phyloP scores from a whole-genome alignment of 768 basidiomycete genomes.

The Trametopsis cervina region DNA sequence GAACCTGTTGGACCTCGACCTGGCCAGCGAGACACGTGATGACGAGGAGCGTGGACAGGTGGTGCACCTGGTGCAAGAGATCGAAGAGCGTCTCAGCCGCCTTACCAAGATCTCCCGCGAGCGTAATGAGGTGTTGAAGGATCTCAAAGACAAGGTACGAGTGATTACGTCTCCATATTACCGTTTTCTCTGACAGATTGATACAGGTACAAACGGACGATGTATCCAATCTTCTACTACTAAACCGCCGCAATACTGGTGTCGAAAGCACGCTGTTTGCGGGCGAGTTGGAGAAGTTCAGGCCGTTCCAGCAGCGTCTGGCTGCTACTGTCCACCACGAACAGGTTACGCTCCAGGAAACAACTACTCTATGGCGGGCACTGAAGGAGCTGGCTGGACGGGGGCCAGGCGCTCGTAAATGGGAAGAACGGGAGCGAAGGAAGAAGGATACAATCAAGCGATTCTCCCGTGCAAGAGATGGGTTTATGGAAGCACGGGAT shows the following conservation, averaged over 20 bases:
- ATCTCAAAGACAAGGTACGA: conserved; percentile 89
- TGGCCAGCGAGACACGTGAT: conserved; percentile 50
- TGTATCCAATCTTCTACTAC: conserved; percentile 87
- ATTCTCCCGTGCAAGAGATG: conserved; percentile 72
- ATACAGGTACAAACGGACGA: conserved; percentile 88
- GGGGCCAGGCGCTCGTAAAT: conserved; percentile 69
- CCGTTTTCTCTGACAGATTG: background rate
- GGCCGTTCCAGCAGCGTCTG: conserved; percentile 81
- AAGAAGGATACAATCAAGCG: conserved; percentile 69
- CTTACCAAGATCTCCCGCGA: conserved; percentile 82
- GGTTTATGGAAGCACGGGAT: conserved; percentile 81
- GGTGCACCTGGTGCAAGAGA: conserved; percentile 56
- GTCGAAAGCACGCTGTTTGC: conserved; percentile 89
- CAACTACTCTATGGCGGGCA: conserved; percentile 64
- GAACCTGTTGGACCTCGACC: conserved; percentile 69
- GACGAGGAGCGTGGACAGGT: conserved; percentile 66
- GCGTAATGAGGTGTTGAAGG: conserved; percentile 80
- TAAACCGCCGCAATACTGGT: conserved; percentile 79
- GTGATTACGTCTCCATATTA: background rate
- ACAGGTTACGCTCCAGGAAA: conserved; percentile 63
- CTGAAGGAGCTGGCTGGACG: conserved; percentile 70
- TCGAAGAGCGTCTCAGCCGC: conserved; percentile 71
- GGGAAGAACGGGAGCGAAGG: conserved; percentile 75
- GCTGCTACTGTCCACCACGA: conserved; percentile 75
- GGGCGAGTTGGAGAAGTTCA: conserved; percentile 92